Conservation (phyloP, 768 basidiomycete species). For the Asterophora lycoperdoides region DNA sequence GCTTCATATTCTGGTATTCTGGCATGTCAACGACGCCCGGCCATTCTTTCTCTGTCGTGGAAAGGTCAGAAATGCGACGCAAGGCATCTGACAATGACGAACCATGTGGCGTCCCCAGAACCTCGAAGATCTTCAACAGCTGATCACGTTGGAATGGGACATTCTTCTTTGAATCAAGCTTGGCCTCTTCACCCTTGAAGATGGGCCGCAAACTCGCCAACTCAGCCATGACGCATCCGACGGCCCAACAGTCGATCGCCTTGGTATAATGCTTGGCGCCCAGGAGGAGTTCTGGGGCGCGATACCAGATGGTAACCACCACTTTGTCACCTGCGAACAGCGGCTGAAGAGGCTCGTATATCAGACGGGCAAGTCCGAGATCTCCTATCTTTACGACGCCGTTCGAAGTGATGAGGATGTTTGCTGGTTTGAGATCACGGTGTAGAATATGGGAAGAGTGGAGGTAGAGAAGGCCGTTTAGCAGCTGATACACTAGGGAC, state of each 20-base stretch:
- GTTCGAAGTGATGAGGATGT: slow-evolving; percentile 87
- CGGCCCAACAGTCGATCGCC: slow-evolving; percentile 95
- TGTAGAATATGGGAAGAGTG: slow-evolving; percentile 95
- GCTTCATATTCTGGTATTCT: slow-evolving; percentile 80
- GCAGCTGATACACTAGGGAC: slow-evolving; percentile 88
- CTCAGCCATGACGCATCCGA: slow-evolving; percentile 97
- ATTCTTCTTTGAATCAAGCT: slow-evolving; percentile 94
- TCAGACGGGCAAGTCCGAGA: slow-evolving; percentile 87
- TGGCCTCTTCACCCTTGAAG: slow-evolving; percentile 99
- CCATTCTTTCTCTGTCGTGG: slow-evolving; percentile 74
- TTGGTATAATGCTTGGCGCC: slow-evolving; percentile 98
- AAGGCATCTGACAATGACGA: slow-evolving; percentile 19
- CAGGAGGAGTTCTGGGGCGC: slow-evolving; percentile 92
- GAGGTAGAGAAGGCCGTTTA: slow-evolving; percentile 92
- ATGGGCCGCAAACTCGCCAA: slow-evolving; percentile 90
- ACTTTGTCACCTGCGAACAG: slow-evolving; percentile 95
- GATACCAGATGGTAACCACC: slow-evolving; percentile 99
- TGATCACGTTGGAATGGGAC: slow-evolving; percentile 97
- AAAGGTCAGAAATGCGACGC: not conserved
- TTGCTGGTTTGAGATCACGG: slow-evolving; percentile 97
- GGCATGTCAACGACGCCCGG: slow-evolving; percentile 81
- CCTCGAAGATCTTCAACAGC: slow-evolving; percentile 92
- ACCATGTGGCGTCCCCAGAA: slow-evolving; percentile 88
- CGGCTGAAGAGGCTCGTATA: slow-evolving; percentile 87
- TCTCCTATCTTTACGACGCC: slow-evolving; percentile 99